Percentiles rank a stretch among this genome's conserved stretches.
These are phyloP conservation scores for Leccinellum luteum DNA, from an alignment of 768 basidiomycete species.

Conservation along the genomic window DNA sequence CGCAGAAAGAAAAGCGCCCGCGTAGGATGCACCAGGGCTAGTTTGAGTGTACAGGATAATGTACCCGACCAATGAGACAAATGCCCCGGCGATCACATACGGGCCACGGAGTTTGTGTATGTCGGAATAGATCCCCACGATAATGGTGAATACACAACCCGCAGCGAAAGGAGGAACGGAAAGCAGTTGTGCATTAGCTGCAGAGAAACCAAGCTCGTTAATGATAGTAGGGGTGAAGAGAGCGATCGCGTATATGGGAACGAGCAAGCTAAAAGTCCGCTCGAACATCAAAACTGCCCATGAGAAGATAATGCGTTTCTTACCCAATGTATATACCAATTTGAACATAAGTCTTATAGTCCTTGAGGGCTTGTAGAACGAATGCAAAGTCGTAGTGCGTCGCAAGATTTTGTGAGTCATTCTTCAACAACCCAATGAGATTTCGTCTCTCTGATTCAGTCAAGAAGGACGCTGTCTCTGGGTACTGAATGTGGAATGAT, in stretches of 20 bases:
- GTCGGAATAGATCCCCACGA: constrained; percentile 43
- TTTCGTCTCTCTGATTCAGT: constrained; percentile 39
- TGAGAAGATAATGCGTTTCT: constrained; percentile 1
- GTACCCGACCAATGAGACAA: constrained; percentile 50
- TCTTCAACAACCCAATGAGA: constrained; percentile 35
- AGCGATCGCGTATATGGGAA: constrained; percentile 48
- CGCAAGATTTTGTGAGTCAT: constrained; percentile 41
- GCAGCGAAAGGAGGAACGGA: constrained; percentile 49
- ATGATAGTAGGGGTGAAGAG: constrained; percentile 54
- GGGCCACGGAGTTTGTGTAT: constrained; percentile 44
- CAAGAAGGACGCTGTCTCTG: constrained; percentile 54
- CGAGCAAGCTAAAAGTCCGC: constrained; percentile 33
- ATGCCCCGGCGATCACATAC: constrained; percentile 42
- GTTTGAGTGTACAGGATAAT: constrained; percentile 42
- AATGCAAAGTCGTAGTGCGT: constrained; percentile 44
- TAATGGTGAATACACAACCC: constrained; percentile 44
- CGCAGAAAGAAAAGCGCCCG: constrained; percentile 48
- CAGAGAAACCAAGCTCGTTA: constrained; percentile 47
- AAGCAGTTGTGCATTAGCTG: constrained; percentile 49
- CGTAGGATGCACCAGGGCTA: constrained; percentile 34
- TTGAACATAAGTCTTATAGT: constrained; percentile 40
- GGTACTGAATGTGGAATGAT: constrained; percentile 38
- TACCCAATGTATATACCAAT: constrained; percentile 41
- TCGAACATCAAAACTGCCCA: neutral
- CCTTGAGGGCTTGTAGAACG: constrained; percentile 45